These are phyloP conservation scores for Colletotrichum musae DNA, from an alignment of 2,329 filamentous ascomycete genomes.

Conservation along the genomic window DNA sequence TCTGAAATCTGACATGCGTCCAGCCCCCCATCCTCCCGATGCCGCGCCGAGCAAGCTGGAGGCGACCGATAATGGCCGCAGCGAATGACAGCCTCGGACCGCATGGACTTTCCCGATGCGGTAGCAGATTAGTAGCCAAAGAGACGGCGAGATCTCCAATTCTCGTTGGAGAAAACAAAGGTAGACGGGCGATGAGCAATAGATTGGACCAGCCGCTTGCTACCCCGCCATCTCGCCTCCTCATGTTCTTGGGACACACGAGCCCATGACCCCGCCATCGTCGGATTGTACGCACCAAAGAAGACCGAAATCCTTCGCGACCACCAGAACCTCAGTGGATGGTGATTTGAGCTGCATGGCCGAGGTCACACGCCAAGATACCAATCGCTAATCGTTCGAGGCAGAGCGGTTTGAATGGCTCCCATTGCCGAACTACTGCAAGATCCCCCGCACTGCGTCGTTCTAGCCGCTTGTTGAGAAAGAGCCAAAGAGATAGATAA, in stretches of 20 bases:
- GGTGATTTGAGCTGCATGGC: neutral
- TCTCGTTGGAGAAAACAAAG: constrained; percentile 25
- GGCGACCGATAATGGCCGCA: constrained; percentile 10
- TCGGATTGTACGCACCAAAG: neutral
- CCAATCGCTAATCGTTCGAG: neutral
- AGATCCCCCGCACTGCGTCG: constrained; percentile 27
- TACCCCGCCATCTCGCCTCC: constrained; percentile 20
- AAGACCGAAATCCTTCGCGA: neutral
- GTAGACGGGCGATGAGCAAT: neutral
- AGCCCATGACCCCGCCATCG: constrained; percentile 17
- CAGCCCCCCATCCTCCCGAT: neutral
- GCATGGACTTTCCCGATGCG: constrained; percentile 34
- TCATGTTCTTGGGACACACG: neutral
- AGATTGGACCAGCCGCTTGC: constrained; percentile 2
- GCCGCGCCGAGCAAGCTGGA: neutral
- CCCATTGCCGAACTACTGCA: constrained; percentile 24
- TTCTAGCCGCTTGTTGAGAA: neutral
- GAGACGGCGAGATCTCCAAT: constrained; percentile 20
- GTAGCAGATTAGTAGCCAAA: neutral
- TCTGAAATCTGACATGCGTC: no score
- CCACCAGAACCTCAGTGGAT: neutral
- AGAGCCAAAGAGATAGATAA: constrained; percentile 30
- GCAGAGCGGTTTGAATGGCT: constrained; percentile 12
- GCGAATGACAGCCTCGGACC: constrained; percentile 15
- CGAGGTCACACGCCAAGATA: constrained; percentile 6